Base-by-base conservation (phyloP, 2,329 filamentous ascomycete genomes). In the Penicillium occitanis region DNA sequence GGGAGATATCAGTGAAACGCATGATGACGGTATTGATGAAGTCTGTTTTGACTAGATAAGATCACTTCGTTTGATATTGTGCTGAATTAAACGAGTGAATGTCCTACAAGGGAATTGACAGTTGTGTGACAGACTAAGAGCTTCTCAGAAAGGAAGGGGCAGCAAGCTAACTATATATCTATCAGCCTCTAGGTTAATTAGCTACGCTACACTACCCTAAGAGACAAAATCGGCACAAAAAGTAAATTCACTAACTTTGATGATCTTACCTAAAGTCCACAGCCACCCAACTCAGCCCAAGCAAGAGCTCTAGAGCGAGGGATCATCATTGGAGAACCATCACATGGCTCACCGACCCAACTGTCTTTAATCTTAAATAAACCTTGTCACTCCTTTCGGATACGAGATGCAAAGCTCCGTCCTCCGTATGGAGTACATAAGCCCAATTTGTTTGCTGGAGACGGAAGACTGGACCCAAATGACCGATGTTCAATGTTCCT, bases 1-100 rank as follows among this genome's bases (percentile, higher is more conserved):
- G 44, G 30, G 65, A 66, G 28, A 66, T 14, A 22, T 60, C 53
- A 42, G 53, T 28, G 37, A 66, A 60, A 22, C 61, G 65, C 65
- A 66, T 66, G 22, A 14, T 66, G 59, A 25, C 40, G 19, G 19
- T 57, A 3, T 37, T 22, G 33, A 14, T 22, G n/a, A 37, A 19
- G 19, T 40, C 30, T 57, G 53, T 57, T 57, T 55, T 57, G 33
- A 30, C 53, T 40, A 7, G 30, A 25, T 19, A 37, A 17, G 53
- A 37, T 57, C 33, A 40, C 53, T 37, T 37, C 11, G 53, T 40
- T 8, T 40, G 53, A 57, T 37, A 35, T 37, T 22, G 5, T 37
- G 46, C 40, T 42, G 11, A 44, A 14, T 25, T 51, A 48, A 17
- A 25, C 7, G 59, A 25, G 44, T 37, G 59, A 46, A 55, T 35